Base-by-base conservation (phyloP, 2,329 filamentous ascomycete species). In the Ophiostoma montium region DNA sequence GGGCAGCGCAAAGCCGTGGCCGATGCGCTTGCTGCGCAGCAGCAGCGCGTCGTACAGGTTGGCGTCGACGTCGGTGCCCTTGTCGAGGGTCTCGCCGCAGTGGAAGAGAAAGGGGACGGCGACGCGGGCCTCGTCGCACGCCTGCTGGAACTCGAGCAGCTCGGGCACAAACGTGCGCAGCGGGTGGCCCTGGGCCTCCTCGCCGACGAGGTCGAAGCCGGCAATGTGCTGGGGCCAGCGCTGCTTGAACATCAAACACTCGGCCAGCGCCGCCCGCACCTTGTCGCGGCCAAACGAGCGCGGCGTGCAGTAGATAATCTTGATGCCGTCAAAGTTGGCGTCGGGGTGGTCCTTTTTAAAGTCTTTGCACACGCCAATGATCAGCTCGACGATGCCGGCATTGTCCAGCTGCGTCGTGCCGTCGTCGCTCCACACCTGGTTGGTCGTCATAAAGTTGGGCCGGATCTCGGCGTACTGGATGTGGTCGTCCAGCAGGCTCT, bases 91-190 rank as follows among this genome's bases (percentile, higher is more conserved):
- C 65, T 88, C 84, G 21, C 83, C 84, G 54, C 83, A 86, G 63
- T 88, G 83, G 58, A 87, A 84, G 35, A 87, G 67, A 58, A 86
- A 85, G 0, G 83, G 83, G 3, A 87, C 82, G 0, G 78, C 69
- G 4, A 82, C 52, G 0, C 59, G 57, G 1, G 67, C 60, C 1
- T 55, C 50, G 6, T 63, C 58, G 62, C 81, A 85, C 1, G 68
- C 63, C 30, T 66, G 57, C 47, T 70, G 65, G 58, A 84, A 84
- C 1, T 67, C 65, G 3, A 80, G 62, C 7, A 86, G 69, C 53
- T 81, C 68, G 0, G 62, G 57, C 0, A 75, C 63, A 50, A 77
- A 79, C 47, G 72, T 69, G 41, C 67, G 71, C 4, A 82, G 70
- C 8, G 82, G 78, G 9, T 69, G 58, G 38, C 80, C 80, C 19